Evolutionary conservation across 208 protist genomes (phyloP).

Genomic region (Crithidia brevicula): DNA sequence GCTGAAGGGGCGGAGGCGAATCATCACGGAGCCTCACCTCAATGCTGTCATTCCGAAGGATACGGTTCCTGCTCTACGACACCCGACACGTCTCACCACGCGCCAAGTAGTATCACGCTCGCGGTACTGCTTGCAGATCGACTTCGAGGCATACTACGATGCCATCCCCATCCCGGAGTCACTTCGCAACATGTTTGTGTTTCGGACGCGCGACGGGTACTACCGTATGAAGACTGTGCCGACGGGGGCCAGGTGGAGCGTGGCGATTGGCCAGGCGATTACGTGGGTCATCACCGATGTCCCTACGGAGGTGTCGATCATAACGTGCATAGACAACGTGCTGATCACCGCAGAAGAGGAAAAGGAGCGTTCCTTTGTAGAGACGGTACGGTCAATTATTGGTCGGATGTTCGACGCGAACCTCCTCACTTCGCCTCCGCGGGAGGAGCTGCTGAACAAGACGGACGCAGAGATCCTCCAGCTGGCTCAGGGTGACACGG

Average conservation of each 20-base stretch:
- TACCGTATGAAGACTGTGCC: not conserved
- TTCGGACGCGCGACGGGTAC: not conserved
- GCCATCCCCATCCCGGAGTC: not conserved
- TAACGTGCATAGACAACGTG: constrained; percentile 1
- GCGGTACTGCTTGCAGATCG: not conserved
- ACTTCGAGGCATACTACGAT: not conserved
- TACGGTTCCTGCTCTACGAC: not conserved
- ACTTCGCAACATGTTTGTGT: not conserved
- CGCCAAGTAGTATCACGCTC: not conserved
- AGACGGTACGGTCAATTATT: constrained; percentile 1
- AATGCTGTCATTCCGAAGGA: not conserved
- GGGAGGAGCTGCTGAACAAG: not conserved
- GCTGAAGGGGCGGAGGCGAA: constrained; percentile 17
- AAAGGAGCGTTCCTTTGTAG: not conserved
- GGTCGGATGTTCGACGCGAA: not conserved
- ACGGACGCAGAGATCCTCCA: not conserved
- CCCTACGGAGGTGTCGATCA: not conserved
- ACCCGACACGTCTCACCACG: not conserved
- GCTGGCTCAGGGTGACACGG: not conserved
- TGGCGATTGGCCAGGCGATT: not conserved
- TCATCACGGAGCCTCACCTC: constrained; percentile 22
- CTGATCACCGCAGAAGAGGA: not conserved
- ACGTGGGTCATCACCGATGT: not conserved
- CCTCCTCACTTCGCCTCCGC: constrained; percentile 3
- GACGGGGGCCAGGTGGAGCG: constrained; percentile 23